phyloP scores from a whole-genome alignment of 352 stramenopile genomes.

The Phytophthora tentaculata region DNA sequence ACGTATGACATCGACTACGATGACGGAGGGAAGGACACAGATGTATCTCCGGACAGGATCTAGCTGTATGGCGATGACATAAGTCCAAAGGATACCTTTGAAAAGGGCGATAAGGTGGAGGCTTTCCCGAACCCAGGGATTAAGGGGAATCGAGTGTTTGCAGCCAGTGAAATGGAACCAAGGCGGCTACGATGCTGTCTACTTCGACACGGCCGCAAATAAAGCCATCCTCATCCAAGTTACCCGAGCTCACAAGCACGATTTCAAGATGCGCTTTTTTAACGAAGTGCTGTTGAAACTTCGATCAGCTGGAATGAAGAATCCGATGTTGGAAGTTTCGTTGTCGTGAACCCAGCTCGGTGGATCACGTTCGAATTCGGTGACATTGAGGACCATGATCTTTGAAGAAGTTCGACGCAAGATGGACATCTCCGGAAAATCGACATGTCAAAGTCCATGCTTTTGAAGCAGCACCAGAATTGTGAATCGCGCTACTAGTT shows the following conservation, averaged over 20 bases:
- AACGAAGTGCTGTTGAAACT: not conserved
- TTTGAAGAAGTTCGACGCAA: not conserved
- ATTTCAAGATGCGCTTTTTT: not conserved
- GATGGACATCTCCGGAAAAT: not conserved
- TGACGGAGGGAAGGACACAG: no score
- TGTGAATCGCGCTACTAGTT: no score
- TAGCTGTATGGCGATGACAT: no score
- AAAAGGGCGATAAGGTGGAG: no score
- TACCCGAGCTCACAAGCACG: not conserved
- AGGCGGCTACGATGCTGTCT: not conserved
- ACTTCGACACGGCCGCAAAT: not conserved
- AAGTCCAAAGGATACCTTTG: no score
- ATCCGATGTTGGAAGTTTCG: not conserved
- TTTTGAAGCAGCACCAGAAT: no score
- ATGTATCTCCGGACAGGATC: no score
- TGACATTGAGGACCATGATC: not conserved
- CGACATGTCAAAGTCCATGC: not conserved
- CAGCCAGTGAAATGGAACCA: no score
- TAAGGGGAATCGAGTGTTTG: no score
- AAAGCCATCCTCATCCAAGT: not conserved
- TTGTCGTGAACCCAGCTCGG: not conserved
- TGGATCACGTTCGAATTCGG: not conserved
- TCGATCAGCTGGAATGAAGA: slow-evolving; percentile 1
- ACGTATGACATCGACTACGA: no score
- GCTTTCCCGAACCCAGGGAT: no score